phyloP scores from a whole-genome alignment of 768 basidiomycete species.

The Calvatia gigantea region DNA sequence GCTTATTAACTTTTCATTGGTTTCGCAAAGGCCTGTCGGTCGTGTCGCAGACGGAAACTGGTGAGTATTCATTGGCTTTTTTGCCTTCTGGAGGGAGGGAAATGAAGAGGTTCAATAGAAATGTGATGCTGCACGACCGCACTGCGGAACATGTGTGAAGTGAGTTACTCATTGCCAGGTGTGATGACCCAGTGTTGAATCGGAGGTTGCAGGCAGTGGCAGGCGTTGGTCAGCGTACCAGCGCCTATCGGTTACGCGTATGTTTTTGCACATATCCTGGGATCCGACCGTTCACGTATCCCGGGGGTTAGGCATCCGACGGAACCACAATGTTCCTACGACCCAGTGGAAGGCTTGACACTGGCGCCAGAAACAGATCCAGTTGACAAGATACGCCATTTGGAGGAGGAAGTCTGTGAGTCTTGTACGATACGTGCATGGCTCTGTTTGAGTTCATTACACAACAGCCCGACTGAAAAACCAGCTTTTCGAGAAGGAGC shows the following conservation, averaged over 20 bases:
- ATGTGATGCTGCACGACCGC: slow-evolving; percentile 85
- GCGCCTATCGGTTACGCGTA: slow-evolving; percentile 84
- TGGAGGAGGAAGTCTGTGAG: slow-evolving; percentile 77
- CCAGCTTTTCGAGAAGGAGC: slow-evolving; percentile 52
- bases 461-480: slow-evolving; percentile 57
- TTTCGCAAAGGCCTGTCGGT: slow-evolving; percentile 73
- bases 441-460: slow-evolving; percentile 11
- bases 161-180: slow-evolving; percentile 32
- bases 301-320: slow-evolving; percentile 68
- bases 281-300: slow-evolving; percentile 11
- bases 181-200: slow-evolving; percentile 3
- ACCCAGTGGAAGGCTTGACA: slow-evolving; percentile 78
- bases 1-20: not conserved
- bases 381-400: slow-evolving; percentile 68
- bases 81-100: not conserved
- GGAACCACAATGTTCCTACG: slow-evolving; percentile 82
- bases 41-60: slow-evolving; percentile 82
- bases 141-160: slow-evolving; percentile 84
- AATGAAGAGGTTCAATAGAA: slow-evolving; percentile 46
- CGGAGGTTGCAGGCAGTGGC: slow-evolving; percentile 59
- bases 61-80: slow-evolving; percentile 38
- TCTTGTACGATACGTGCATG: not conserved
- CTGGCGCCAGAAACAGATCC: slow-evolving; percentile 78
- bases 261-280: slow-evolving; percentile 14
- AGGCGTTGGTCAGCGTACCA: slow-evolving; percentile 77